Evolutionary conservation across 495 filamentous ascomycete genomes (phyloP).

Genomic region (Talaromyces liani): DNA sequence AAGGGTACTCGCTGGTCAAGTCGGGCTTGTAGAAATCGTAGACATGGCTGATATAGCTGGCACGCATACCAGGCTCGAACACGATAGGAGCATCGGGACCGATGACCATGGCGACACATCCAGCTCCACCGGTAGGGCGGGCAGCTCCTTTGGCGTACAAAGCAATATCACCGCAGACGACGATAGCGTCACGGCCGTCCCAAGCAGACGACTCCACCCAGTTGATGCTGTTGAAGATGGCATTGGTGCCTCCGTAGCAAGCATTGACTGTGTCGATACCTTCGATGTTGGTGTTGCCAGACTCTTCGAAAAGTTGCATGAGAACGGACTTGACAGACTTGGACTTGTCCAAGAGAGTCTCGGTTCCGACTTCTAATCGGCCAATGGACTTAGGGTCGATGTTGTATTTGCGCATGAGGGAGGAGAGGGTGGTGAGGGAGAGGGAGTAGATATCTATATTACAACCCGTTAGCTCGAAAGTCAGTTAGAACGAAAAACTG

Average conservation of each 20-base stretch:
- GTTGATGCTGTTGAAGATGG: conserved; percentile 93
- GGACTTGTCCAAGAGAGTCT: conserved; percentile 98
- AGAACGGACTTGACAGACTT: conserved; percentile 99
- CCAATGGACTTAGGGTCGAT: conserved; percentile 87
- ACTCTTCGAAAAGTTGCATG: conserved; percentile 90
- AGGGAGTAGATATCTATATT: conserved; percentile 92
- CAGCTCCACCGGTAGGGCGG: conserved; percentile 91
- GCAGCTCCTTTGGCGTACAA: conserved; percentile 96
- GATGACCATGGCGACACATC: conserved; percentile 88
- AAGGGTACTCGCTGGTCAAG: conserved; percentile 93
- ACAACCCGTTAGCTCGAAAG: background rate
- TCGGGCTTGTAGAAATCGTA: conserved; percentile 99
- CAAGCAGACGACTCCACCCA: conserved; percentile 97
- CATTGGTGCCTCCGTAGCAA: conserved; percentile 98
- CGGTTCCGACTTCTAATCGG: conserved; percentile 93
- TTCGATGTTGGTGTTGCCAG: conserved; percentile 86
- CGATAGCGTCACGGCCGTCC: conserved; percentile 92
- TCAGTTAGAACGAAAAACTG: background rate
- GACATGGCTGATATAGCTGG: conserved; percentile 86
- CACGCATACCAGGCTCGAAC: conserved; percentile 86
- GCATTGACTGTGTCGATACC: conserved; percentile 96
- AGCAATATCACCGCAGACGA: conserved; percentile 94
- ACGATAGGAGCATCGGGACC: conserved; percentile 89
- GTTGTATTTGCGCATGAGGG: conserved; percentile 85
- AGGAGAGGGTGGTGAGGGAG: conserved; percentile 79